Conservation (phyloP, 768 basidiomycete genomes). For the Pisolithus tinctorius region DNA sequence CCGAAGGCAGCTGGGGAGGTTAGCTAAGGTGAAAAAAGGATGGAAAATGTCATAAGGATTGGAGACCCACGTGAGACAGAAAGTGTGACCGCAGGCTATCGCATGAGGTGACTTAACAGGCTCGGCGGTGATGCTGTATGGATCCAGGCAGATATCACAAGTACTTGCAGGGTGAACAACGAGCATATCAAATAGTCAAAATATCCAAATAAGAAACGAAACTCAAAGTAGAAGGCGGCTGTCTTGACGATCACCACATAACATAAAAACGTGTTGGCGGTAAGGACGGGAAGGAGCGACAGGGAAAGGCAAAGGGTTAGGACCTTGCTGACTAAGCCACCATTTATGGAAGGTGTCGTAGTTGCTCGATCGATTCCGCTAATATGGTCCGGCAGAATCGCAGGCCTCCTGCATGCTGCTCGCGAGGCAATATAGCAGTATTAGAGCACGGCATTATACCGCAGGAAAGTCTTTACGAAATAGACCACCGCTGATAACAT, state of each 20-base stretch:
- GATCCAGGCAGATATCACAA: conserved; percentile 72
- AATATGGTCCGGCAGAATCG: background rate
- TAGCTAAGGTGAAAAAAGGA: conserved; percentile 4
- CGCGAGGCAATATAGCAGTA: too few relatives aligned
- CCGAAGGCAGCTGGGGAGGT: conserved; percentile 46
- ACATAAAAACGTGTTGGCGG: conserved; percentile 26
- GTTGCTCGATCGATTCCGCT: conserved; percentile 2
- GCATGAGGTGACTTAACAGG: conserved; percentile 53
- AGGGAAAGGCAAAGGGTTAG: conserved; percentile 5
- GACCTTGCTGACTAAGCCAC: conserved; percentile 17
- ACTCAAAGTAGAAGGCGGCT: conserved; percentile 18
- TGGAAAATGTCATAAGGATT: conserved; percentile 5
- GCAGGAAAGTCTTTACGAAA: too few relatives aligned
- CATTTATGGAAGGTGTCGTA: conserved; percentile 15
- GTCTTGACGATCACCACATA: conserved; percentile 27
- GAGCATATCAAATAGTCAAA: conserved; percentile 37
- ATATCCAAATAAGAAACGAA: conserved; percentile 9
- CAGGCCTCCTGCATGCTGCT: background rate
- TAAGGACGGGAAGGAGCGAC: conserved; percentile 15
- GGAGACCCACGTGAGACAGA: conserved; percentile 56
- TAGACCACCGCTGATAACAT: too few relatives aligned
- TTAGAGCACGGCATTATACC: too few relatives aligned
- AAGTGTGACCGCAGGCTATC: conserved; percentile 73
- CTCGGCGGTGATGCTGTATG: conserved; percentile 45
- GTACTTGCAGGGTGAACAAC: conserved; percentile 62